Conservation (phyloP, 2,329 filamentous ascomycete species). For the Bipolaris zeicola region DNA sequence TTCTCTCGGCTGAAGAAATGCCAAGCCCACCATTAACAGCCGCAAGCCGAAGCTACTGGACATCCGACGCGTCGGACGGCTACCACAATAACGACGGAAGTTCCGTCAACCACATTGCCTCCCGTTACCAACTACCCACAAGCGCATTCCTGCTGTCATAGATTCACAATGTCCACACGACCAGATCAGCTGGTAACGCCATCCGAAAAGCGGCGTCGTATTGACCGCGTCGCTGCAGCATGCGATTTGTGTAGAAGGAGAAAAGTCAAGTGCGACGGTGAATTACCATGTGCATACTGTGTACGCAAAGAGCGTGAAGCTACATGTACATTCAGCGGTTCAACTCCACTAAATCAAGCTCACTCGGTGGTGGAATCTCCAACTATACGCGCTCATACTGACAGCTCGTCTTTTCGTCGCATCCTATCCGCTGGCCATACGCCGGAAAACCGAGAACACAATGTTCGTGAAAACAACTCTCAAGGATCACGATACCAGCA, state of each 20-base stretch:
- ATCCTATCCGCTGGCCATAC: conserved; percentile 4
- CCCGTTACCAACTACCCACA: background rate
- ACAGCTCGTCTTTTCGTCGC: conserved; percentile 3
- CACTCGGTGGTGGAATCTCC: conserved; percentile 43
- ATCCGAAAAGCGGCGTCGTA: conserved; percentile 30
- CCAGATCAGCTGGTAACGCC: conserved; percentile 6
- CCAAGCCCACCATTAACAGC: conserved; percentile 7
- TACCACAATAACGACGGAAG: conserved; percentile 2
- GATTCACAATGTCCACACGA: conserved; percentile 3
- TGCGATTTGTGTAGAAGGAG: conserved; percentile 41
- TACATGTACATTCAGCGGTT: conserved; percentile 51
- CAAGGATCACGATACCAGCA: conserved; percentile 13
- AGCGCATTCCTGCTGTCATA: background rate
- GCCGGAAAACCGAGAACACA: conserved; percentile 14
- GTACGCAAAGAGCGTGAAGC: conserved; percentile 48
- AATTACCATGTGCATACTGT: conserved; percentile 59
- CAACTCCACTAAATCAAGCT: conserved; percentile 40
- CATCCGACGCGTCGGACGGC: conserved; percentile 4
- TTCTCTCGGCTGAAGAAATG: conserved; percentile 1
- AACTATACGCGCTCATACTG: conserved; percentile 5
- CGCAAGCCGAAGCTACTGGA: background rate
- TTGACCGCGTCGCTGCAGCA: conserved; percentile 37
- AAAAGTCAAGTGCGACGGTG: conserved; percentile 59
- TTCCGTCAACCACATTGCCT: conserved; percentile 1
- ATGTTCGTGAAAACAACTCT: background rate